Conservation (phyloP, 495 filamentous ascomycete species). For the Aspergillus bridgeri region DNA sequence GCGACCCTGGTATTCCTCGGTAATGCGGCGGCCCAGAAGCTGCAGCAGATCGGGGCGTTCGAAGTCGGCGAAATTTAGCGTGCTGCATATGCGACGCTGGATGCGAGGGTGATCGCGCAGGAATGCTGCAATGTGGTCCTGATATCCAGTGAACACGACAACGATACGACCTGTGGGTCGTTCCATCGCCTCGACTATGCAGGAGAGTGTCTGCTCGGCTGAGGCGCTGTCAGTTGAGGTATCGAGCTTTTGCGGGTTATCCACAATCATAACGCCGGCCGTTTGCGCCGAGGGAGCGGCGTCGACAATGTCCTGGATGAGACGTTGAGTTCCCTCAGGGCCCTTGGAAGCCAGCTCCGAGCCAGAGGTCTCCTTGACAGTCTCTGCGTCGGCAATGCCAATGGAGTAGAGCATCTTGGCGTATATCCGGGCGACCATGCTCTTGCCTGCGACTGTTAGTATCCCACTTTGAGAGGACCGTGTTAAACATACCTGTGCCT, state of each 20-base stretch:
- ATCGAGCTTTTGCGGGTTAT: constrained; percentile 55
- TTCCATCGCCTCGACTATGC: constrained; percentile 12
- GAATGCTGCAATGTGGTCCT: constrained; percentile 64
- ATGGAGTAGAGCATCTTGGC: constrained; percentile 19
- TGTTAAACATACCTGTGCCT: constrained; percentile 15
- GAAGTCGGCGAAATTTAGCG: constrained; percentile 61
- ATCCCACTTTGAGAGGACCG: background rate
- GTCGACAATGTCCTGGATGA: constrained; percentile 43
- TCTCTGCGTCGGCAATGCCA: constrained; percentile 12
- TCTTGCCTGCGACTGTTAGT: constrained; percentile 12
- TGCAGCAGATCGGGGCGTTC: constrained; percentile 28
- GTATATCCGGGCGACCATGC: constrained; percentile 17
- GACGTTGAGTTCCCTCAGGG: constrained; percentile 56
- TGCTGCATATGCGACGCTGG: constrained; percentile 55
- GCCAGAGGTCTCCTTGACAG: constrained; percentile 11
- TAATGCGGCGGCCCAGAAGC: constrained; percentile 11
- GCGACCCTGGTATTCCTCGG: constrained; percentile 30
- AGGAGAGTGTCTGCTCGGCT: constrained; percentile 10
- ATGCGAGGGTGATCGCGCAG: constrained; percentile 66
- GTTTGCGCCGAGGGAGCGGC: background rate
- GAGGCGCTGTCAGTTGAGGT: constrained; percentile 10
- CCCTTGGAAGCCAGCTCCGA: constrained; percentile 56
- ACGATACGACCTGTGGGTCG: constrained; percentile 55
- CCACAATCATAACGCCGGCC: constrained; percentile 56
- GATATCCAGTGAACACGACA: constrained; percentile 65